A percentile compares a stretch with the other conserved stretches of the same genome.
Evolutionary conservation across 1,139 yeast genomes (phyloP).

Genomic region (Taphrina confusa): DNA sequence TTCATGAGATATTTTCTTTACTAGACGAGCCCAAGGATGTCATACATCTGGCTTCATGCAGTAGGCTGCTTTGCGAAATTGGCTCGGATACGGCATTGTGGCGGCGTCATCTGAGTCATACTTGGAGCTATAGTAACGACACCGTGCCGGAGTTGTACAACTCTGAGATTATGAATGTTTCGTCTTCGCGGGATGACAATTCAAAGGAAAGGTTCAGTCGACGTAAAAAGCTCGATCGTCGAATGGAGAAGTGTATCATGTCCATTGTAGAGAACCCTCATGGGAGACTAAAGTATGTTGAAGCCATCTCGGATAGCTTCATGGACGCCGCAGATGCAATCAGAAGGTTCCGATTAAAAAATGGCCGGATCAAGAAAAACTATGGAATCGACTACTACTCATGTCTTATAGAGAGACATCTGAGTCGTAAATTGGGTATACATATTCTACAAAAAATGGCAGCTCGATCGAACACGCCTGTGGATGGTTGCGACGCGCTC

Average conservation of each 20-base stretch:
- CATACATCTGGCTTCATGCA: not conserved
- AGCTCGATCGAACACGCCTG: not conserved
- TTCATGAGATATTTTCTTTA: conserved; percentile 7
- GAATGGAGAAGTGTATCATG: not conserved
- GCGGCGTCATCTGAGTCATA: not conserved
- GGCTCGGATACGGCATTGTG: conserved; percentile 1
- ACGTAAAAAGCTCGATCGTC: not conserved
- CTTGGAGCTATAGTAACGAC: conserved; percentile 12
- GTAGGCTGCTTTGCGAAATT: not conserved
- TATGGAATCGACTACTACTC: conserved; percentile 23
- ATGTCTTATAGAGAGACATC: conserved; percentile 3
- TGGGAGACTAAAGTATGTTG: conserved; percentile 13
- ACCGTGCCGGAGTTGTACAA: not conserved
- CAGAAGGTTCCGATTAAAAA: not conserved
- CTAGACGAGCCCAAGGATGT: conserved; percentile 6
- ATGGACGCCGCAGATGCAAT: conserved; percentile 25
- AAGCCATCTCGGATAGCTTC: conserved; percentile 16
- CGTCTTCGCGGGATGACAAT: not conserved
- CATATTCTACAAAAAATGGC: conserved; percentile 13
- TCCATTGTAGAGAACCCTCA: conserved; percentile 13
- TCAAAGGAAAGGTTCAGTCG: not conserved
- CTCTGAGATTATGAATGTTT: not conserved
- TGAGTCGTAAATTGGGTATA: conserved; percentile 12
- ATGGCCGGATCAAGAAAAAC: conserved; percentile 16
- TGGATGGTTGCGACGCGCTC: not conserved